Base-by-base conservation (phyloP, 2,329 filamentous ascomycete species). In the Xylariaceae sp. region DNA sequence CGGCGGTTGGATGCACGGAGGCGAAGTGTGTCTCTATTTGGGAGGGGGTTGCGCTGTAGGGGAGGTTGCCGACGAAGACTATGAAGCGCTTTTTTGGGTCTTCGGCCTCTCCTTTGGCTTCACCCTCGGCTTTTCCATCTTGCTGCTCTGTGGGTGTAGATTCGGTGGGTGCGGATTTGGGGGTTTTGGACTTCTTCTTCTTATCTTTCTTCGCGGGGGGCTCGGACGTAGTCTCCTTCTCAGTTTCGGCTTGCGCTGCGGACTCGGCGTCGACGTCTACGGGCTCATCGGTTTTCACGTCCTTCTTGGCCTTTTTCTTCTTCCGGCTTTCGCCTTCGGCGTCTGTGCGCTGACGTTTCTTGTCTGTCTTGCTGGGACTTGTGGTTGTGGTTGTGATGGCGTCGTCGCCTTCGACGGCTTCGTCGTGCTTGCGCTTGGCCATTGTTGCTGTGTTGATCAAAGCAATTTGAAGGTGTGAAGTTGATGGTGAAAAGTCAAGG, bases 41-140 rank as follows among this genome's bases (percentile, higher is more conserved):
- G 53, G 83, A 83, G 55, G 82, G 80, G 3, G 88, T 96, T 47
- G 91, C 89, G 62, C 82, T 86, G 82, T 85, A 97, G 53, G 93
- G 93, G 4, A 97, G 87, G 77, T 97, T 97, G 73, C 93, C 90
- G 64, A 93, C 85, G 75, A 94, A 94, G 68, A 88, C 84, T 61
- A 92, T 90, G 77, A 90, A 91, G 61, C 88, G 64, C 60, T 79
- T 79, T 62, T 78, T 78, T 59, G 62, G 11, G 52, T 58, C 41
- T 23, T 56, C 45, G 37, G 55, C 62, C 35, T 67, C 64, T 30
- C 57, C 57, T 2, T 64, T 53, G 4, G 64, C 60, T 64, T 67
- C 48, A 17, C 17, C 17, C 17, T 17, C n/a, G n/a, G n/a, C n/a
- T n/a, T n/a, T n/a, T n/a, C n/a, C n/a, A n/a, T n/a, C n/a, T n/a